These are phyloP conservation scores for Ophiostoma perfectum DNA, from an alignment of 2,329 filamentous ascomycete species.

Conservation along the genomic window DNA sequence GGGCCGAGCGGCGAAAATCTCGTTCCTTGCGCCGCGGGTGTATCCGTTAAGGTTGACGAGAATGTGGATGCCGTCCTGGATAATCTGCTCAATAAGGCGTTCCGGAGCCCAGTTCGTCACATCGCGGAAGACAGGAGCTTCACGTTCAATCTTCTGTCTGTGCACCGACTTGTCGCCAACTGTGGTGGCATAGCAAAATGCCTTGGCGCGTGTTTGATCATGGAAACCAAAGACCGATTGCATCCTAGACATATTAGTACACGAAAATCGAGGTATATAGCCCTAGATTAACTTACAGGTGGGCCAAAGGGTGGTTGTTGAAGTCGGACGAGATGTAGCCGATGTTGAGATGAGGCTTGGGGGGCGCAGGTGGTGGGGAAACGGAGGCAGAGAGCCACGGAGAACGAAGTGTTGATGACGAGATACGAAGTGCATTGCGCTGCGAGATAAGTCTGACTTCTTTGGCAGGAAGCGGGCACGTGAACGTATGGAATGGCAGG, in stretches of 20 bases:
- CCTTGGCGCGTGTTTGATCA: conserved; percentile 64
- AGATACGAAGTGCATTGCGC: conserved; percentile 87
- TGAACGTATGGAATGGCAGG: conserved; percentile 95
- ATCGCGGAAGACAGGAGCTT: conserved; percentile 87
- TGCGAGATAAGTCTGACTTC: conserved; percentile 93
- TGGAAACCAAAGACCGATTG: conserved; percentile 97
- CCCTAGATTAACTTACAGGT: conserved; percentile 46
- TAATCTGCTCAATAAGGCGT: conserved; percentile 76
- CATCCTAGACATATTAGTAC: conserved; percentile 49
- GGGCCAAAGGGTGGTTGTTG: conserved; percentile 94
- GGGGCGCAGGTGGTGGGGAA: conserved; percentile 78
- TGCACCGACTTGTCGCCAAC: conserved; percentile 83
- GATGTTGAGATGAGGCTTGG: conserved; percentile 76
- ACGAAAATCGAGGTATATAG: no score
- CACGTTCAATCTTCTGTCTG: conserved; percentile 84
- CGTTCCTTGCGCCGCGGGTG: conserved; percentile 91
- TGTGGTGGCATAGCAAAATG: conserved; percentile 94
- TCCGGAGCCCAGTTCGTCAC: conserved; percentile 83
- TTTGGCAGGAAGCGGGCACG: conserved; percentile 82
- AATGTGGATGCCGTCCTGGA: conserved; percentile 84
- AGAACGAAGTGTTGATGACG: conserved; percentile 77
- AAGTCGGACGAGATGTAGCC: conserved; percentile 98
- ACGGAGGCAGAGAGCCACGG: conserved; percentile 80
- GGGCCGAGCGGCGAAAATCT: conserved; percentile 90
- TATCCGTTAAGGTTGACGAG: conserved; percentile 98